A percentile compares a stretch with the other conserved stretches of the same genome.
Conservation (phyloP, 2,329 filamentous ascomycete species). For the Grosmannia serpens region DNA sequence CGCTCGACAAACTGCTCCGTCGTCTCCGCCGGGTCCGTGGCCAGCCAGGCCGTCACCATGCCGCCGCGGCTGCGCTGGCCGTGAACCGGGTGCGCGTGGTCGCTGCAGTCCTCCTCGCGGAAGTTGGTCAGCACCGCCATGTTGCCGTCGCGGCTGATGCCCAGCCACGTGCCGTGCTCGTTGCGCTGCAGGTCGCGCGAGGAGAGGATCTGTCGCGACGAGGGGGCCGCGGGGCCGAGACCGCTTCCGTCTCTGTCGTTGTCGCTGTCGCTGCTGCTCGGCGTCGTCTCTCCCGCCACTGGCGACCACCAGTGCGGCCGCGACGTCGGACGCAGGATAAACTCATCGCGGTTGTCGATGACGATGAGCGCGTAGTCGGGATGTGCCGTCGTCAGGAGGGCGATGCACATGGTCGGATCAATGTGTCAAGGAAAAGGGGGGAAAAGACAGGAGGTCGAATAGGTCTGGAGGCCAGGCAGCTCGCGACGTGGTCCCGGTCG, state of each 20-base stretch:
- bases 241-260: background rate
- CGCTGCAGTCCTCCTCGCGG: slow-evolving; percentile 40
- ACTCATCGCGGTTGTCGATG: slow-evolving; percentile 70
- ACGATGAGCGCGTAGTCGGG: slow-evolving; percentile 64
- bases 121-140: slow-evolving; percentile 58
- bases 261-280: background rate
- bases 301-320: slow-evolving; percentile 51
- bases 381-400: slow-evolving; percentile 62
- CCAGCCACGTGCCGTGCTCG: slow-evolving; percentile 56
- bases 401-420: slow-evolving; percentile 56
- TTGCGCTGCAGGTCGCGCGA: slow-evolving; percentile 49
- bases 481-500: background rate
- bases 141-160: slow-evolving; percentile 46
- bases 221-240: too few species aligned
- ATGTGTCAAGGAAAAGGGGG: too few species aligned
- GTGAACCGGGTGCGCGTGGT: slow-evolving; percentile 39
- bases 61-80: slow-evolving; percentile 47
- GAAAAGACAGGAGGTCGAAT: background rate
- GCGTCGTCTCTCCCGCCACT: slow-evolving; percentile 1
- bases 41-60: slow-evolving; percentile 54
- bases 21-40: slow-evolving; percentile 33
- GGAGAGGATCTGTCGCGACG: slow-evolving; percentile 39
- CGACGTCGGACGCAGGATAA: slow-evolving; percentile 52
- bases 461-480: background rate
- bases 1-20: slow-evolving; percentile 38